Evolutionary conservation across 257 asterid species (phyloP).

Genomic region (Solanum peruvianum): DNA sequence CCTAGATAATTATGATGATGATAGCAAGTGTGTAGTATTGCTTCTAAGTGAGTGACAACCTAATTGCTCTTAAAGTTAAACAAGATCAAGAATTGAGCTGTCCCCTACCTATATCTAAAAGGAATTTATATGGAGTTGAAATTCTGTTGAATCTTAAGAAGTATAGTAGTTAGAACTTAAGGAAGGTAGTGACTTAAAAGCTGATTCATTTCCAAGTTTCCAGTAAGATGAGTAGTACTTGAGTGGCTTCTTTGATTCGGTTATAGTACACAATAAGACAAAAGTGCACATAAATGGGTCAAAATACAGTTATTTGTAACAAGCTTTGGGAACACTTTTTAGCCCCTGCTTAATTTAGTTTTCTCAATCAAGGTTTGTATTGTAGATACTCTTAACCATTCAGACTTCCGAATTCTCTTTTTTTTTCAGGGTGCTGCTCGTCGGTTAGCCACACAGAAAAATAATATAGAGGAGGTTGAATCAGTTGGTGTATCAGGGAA

Average conservation of each 20-base stretch:
- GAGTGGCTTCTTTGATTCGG: background rate
- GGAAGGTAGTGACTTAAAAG: background rate
- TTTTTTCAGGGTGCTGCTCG: constrained; percentile 85
- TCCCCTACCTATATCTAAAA: background rate
- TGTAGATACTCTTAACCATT: background rate
- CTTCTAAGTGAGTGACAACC: background rate
- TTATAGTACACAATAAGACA: background rate
- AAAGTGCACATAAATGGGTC: background rate
- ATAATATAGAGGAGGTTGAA: constrained; percentile 73
- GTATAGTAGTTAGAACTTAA: background rate
- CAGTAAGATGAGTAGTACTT: background rate
- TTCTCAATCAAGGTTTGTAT: background rate
- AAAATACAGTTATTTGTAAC: background rate
- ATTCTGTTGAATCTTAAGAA: background rate
- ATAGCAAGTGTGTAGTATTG: background rate
- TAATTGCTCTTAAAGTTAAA: background rate
- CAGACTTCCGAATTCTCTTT: background rate
- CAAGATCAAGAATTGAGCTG: background rate
- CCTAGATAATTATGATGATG: background rate
- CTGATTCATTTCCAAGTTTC: background rate
- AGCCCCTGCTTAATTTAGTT: background rate
- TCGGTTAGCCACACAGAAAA: constrained; percentile 66
- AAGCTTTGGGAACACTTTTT: background rate
- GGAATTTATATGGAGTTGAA: background rate
- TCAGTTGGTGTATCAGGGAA: constrained; percentile 85